Percentiles rank a stretch among this genome's conserved stretches.
Conservation (phyloP, 768 basidiomycete species). For the Suillus subalutaceus region DNA sequence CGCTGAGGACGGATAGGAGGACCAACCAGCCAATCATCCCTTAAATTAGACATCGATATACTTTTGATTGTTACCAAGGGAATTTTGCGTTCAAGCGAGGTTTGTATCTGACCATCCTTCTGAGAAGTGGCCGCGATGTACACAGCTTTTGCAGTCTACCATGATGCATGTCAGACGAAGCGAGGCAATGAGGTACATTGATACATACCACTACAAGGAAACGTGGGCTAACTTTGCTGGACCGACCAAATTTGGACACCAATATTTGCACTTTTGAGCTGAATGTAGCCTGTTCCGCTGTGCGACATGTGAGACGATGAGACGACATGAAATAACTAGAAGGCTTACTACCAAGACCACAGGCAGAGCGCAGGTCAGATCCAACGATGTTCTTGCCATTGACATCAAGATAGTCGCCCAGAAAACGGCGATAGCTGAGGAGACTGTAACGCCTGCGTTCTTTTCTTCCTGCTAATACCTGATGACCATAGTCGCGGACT, state of each 20-base stretch:
- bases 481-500: slow-evolving; percentile 92
- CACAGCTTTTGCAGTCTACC: slow-evolving; percentile 65
- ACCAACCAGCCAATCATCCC: slow-evolving; percentile 94
- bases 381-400: slow-evolving; percentile 82
- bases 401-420: slow-evolving; percentile 94
- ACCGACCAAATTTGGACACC: slow-evolving; percentile 82
- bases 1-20: neutral
- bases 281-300: slow-evolving; percentile 81
- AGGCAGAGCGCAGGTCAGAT: slow-evolving; percentile 69
- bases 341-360: slow-evolving; percentile 71
- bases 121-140: slow-evolving; percentile 68
- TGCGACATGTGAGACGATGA: slow-evolving; percentile 10
- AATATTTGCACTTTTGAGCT: slow-evolving; percentile 81
- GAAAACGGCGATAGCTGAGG: slow-evolving; percentile 90
- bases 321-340: neutral
- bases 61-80: slow-evolving; percentile 85
- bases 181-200: neutral
- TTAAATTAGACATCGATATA: slow-evolving; percentile 83
- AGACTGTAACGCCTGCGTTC: slow-evolving; percentile 93
- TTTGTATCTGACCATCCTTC: slow-evolving; percentile 63
- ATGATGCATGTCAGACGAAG: neutral
- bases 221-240: slow-evolving; percentile 90
- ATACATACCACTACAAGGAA: slow-evolving; percentile 83
- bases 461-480: slow-evolving; percentile 88
- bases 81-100: slow-evolving; percentile 82